These are phyloP conservation scores for Fusarium sp. DNA, from an alignment of 2,329 filamentous ascomycete species.

Conservation along the genomic window DNA sequence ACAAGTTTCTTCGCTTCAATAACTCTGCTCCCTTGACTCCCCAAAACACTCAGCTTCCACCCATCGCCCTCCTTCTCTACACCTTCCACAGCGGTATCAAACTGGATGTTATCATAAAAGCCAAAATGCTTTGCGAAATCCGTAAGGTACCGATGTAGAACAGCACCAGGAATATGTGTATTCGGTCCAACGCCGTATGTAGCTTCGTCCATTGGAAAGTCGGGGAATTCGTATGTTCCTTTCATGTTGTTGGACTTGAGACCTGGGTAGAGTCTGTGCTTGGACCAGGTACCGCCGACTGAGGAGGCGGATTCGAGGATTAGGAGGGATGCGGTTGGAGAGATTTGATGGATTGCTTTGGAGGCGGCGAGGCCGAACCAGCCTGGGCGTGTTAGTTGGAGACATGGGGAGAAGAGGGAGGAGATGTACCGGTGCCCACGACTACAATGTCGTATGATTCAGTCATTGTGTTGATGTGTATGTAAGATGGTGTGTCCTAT, in stretches of 20 bases:
- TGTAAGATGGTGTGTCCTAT: neutral
- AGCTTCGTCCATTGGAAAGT: slow-evolving; percentile 68
- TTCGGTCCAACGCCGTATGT: slow-evolving; percentile 54
- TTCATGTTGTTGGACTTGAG: slow-evolving; percentile 73
- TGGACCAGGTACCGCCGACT: slow-evolving; percentile 71
- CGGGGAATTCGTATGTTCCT: slow-evolving; percentile 72
- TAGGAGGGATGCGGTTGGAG: slow-evolving; percentile 59
- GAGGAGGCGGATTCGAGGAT: slow-evolving; percentile 63
- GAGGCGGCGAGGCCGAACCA: slow-evolving; percentile 64
- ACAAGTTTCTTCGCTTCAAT: slow-evolving; percentile 56
- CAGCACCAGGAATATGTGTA: slow-evolving; percentile 52
- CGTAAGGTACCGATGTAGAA: slow-evolving; percentile 54
- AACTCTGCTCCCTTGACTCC: neutral
- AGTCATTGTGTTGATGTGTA: neutral
- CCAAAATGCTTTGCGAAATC: slow-evolving; percentile 58
- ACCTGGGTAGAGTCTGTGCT: slow-evolving; percentile 68
- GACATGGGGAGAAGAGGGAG: fast-evolving
- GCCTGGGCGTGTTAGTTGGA: slow-evolving; percentile 46
- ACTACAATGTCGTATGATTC: slow-evolving; percentile 42
- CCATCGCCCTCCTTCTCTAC: slow-evolving; percentile 47
- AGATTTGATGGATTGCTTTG: slow-evolving; percentile 63
- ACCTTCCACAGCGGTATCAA: slow-evolving; percentile 62
- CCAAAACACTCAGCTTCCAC: neutral
- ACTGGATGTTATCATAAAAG: slow-evolving; percentile 60
- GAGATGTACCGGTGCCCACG: slow-evolving; percentile 39